Percentiles rank a stretch among this genome's conserved stretches.
Conservation (phyloP, 176 grass and related monocot species). For the Poa pratensis region DNA sequence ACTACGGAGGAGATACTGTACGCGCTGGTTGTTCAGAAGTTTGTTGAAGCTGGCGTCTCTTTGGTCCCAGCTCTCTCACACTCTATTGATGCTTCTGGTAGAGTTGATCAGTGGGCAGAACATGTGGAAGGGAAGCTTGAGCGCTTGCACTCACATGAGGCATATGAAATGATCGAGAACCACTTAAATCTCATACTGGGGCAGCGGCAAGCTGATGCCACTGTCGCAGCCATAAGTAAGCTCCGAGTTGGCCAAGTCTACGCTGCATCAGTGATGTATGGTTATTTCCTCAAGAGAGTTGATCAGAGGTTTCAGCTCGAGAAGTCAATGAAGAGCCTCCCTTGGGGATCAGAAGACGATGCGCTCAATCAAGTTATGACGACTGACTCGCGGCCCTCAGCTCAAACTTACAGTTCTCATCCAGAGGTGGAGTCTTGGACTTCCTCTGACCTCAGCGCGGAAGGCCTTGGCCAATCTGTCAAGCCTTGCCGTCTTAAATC, state of each 20-base stretch:
- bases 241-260: slow-evolving; percentile 94
- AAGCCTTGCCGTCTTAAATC: slow-evolving; percentile 83
- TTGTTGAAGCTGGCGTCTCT: slow-evolving; percentile 82
- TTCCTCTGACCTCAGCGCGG: slow-evolving; percentile 41
- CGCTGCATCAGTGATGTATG: slow-evolving; percentile 97
- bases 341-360: slow-evolving; percentile 64
- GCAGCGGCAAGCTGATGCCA: slow-evolving; percentile 62
- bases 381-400: slow-evolving; percentile 48
- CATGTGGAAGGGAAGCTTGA: slow-evolving; percentile 69
- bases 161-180: slow-evolving; percentile 98
- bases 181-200: slow-evolving; percentile 90
- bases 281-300: slow-evolving; percentile 95
- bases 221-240: slow-evolving; percentile 89
- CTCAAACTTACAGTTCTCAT: slow-evolving; percentile 47
- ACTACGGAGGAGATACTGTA: slow-evolving; percentile 95
- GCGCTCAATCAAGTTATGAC: slow-evolving; percentile 64
- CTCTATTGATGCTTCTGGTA: slow-evolving; percentile 62
- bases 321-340: slow-evolving; percentile 87
- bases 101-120: slow-evolving; percentile 60
- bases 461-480: slow-evolving; percentile 54
- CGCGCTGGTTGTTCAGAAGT: slow-evolving; percentile 91
- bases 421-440: slow-evolving; percentile 69
- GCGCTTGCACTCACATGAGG: slow-evolving; percentile 70
- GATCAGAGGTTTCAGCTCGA: slow-evolving; percentile 97
- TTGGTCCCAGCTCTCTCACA: slow-evolving; percentile 72